These are phyloP conservation scores for Prunus padus DNA, from an alignment of 306 rosid species.

Conservation along the genomic window DNA sequence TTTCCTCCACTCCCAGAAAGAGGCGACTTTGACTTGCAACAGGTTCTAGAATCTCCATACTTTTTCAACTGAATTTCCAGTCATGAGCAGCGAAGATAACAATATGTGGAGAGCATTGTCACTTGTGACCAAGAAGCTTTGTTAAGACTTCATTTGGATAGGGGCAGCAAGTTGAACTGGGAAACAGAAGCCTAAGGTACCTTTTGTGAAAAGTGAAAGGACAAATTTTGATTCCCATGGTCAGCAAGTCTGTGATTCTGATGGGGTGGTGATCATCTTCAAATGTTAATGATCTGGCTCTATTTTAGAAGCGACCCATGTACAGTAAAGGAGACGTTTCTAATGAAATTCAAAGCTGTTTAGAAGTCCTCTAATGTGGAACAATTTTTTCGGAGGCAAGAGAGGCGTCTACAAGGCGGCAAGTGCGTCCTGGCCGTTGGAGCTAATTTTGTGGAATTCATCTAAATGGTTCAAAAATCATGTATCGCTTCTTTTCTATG, in stretches of 20 bases:
- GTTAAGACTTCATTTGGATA: slow-evolving; percentile 19
- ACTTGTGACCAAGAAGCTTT: slow-evolving; percentile 2
- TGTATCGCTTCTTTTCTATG: slow-evolving; percentile 5
- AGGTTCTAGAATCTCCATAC: slow-evolving; percentile 73
- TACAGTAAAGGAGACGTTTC: slow-evolving; percentile 7
- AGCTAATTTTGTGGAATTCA: slow-evolving; percentile 28
- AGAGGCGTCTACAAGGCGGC: slow-evolving; percentile 22
- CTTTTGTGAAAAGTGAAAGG: slow-evolving; percentile 20
- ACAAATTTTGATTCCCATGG: slow-evolving; percentile 16
- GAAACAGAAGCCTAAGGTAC: slow-evolving; percentile 22
- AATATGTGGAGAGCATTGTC: slow-evolving; percentile 5
- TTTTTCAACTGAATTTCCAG: slow-evolving; percentile 61
- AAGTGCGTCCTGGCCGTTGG: slow-evolving; percentile 30
- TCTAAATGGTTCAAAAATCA: slow-evolving; percentile 12
- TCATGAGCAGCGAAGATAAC: slow-evolving; percentile 1
- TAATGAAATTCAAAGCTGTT: not conserved
- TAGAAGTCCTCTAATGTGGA: not conserved
- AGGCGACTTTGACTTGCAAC: slow-evolving; percentile 68
- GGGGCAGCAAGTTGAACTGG: slow-evolving; percentile 17
- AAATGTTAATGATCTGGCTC: slow-evolving; percentile 5
- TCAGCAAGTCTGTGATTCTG: slow-evolving; percentile 2
- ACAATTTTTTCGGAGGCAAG: slow-evolving; percentile 19
- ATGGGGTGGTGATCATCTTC: slow-evolving; percentile 19
- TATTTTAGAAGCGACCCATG: not conserved
- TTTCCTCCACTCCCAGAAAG: slow-evolving; percentile 73